Percentiles rank a stretch among this genome's conserved stretches.
Evolutionary conservation across 768 basidiomycete genomes (phyloP).

Genomic region (Psilocybe cyanescens): DNA sequence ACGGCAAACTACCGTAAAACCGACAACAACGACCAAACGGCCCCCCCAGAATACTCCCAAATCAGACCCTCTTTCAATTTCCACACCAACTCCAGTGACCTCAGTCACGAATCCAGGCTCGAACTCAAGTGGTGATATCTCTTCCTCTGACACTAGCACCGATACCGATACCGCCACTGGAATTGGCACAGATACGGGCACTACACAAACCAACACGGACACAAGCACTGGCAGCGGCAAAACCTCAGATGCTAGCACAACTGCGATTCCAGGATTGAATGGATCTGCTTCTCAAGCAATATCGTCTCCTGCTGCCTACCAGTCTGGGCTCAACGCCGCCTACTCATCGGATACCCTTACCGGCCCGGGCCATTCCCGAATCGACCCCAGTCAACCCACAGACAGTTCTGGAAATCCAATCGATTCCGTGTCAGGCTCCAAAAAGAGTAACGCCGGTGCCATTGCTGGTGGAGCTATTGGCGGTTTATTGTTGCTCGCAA

Average conservation of each 20-base stretch:
- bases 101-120: background rate
- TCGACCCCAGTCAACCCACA: background rate
- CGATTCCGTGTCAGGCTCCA: background rate
- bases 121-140: background rate
- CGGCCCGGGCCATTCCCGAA: background rate
- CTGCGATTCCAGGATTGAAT: background rate
- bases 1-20: background rate
- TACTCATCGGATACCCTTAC: conserved; percentile 1
- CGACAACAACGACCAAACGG: background rate
- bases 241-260: background rate
- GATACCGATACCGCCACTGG: background rate
- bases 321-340: conserved; percentile 1
- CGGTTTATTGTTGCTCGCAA: conserved; percentile 37
- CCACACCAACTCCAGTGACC: background rate
- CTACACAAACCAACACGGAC: background rate
- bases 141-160: background rate
- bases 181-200: background rate
- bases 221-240: background rate
- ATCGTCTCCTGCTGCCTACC: background rate
- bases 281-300: background rate
- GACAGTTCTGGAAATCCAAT: background rate
- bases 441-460: conserved; percentile 35
- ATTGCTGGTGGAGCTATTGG: conserved; percentile 54
- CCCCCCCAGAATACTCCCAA: background rate
- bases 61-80: background rate